Conservation (phyloP, 768 basidiomycete genomes). For the Tylopilus felleus region DNA sequence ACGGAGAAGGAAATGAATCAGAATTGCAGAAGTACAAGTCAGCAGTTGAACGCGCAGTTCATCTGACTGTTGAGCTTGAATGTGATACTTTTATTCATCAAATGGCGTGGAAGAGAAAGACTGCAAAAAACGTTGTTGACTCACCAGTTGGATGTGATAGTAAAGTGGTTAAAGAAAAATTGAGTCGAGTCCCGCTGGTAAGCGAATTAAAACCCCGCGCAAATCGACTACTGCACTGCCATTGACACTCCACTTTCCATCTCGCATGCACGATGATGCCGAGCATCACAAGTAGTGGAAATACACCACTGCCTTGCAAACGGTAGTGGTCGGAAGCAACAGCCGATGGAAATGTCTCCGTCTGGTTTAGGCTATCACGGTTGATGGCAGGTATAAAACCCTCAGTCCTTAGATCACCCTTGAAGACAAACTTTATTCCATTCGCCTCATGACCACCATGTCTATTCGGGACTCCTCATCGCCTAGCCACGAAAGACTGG, state of each 20-base stretch:
- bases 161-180: neutral
- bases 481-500: neutral
- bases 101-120: neutral
- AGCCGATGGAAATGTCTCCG: neutral
- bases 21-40: conserved; percentile 45
- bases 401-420: neutral
- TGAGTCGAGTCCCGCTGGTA: neutral
- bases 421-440: neutral
- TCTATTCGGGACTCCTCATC: neutral
- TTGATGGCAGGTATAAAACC: neutral
- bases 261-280: too few relatives aligned
- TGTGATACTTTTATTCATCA: conserved; percentile 41
- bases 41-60: conserved; percentile 38
- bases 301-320: neutral
- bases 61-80: conserved; percentile 52
- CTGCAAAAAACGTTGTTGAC: neutral
- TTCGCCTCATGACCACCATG: too few relatives aligned
- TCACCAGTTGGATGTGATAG: neutral
- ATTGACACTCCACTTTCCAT: too few relatives aligned
- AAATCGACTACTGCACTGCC: too few relatives aligned
- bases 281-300: neutral
- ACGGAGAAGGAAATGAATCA: conserved; percentile 23
- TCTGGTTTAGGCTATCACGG: too few relatives aligned
- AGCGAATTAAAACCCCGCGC: conserved; percentile 1
- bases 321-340: neutral